Percentiles rank a stretch among this genome's conserved stretches.
Evolutionary conservation across 108 stramenopile species (phyloP).

Genomic region (Nitzschia sp.): DNA sequence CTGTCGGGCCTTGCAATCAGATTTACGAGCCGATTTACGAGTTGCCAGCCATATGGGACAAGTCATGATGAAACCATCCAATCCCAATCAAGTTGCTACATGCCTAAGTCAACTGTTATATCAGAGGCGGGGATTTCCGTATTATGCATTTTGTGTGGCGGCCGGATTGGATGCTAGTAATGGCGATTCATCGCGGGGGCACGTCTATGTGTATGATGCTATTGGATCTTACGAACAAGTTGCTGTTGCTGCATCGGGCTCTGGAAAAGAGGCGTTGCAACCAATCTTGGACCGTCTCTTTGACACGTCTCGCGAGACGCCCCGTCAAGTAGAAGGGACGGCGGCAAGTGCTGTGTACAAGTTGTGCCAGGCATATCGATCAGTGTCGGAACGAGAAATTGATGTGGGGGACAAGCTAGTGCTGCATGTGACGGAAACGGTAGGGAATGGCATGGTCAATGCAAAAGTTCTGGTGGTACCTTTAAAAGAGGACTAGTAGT

Average conservation of each 20-base stretch:
- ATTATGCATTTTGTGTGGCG: conserved; percentile 83
- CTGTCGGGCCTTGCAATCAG: conserved; percentile 70
- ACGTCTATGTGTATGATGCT: conserved; percentile 85
- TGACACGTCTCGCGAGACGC: conserved; percentile 14
- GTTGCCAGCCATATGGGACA: conserved; percentile 35
- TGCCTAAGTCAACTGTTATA: conserved; percentile 73
- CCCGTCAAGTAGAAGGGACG: conserved; percentile 52
- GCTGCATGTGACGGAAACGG: conserved; percentile 52
- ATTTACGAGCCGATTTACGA: conserved; percentile 59
- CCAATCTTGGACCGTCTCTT: conserved; percentile 83
- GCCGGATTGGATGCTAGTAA: conserved; percentile 57
- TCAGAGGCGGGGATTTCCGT: conserved; percentile 75
- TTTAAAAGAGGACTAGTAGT: conserved; percentile 18
- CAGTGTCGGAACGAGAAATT: conserved; percentile 87
- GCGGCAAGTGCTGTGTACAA: conserved; percentile 61
- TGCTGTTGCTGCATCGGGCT: conserved; percentile 77
- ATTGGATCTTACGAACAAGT: conserved; percentile 86
- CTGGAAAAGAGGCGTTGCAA: conserved; percentile 78
- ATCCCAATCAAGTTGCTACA: conserved; percentile 55
- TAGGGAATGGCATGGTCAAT: conserved; percentile 10
- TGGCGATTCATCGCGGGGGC: conserved; percentile 31
- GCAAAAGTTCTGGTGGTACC: conserved; percentile 29
- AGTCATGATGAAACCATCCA: not conserved
- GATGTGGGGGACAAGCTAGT: conserved; percentile 80
- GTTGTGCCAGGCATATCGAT: conserved; percentile 66